A percentile compares a stretch with the other conserved stretches of the same genome.
These are phyloP conservation scores for Coemansia sp. DNA, from an alignment of 192 early-diverging fungal genomes.

Conservation along the genomic window DNA sequence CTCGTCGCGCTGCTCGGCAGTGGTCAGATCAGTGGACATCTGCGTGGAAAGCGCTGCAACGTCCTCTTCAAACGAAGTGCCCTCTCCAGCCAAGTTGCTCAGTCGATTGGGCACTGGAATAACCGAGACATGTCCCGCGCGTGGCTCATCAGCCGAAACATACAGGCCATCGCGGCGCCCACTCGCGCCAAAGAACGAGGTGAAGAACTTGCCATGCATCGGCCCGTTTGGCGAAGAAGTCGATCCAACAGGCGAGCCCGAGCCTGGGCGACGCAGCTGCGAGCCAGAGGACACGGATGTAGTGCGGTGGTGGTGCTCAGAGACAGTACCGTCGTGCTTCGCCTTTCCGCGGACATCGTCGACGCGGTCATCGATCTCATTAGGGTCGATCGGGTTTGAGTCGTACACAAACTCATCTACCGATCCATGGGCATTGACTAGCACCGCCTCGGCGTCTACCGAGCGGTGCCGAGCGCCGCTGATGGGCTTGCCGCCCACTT, in stretches of 20 bases:
- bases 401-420: conserved; percentile 24
- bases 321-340: not conserved
- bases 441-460: conserved; percentile 41
- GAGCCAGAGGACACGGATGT: conserved; percentile 24
- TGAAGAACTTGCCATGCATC: conserved; percentile 43
- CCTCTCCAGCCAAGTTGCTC: conserved; percentile 37
- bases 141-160: conserved; percentile 40
- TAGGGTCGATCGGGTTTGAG: conserved; percentile 31
- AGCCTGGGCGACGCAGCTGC: conserved; percentile 2
- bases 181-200: conserved; percentile 47
- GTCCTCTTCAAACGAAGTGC: conserved; percentile 46
- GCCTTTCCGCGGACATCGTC: conserved; percentile 35
- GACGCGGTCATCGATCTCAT: conserved; percentile 48
- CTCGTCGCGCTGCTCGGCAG: conserved; percentile 67
- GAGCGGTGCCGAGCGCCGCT: conserved; percentile 26
- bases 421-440: conserved; percentile 23
- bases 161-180: conserved; percentile 44
- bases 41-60: conserved; percentile 49
- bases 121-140: conserved; percentile 32
- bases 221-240: conserved; percentile 2
- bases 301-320: conserved; percentile 26
- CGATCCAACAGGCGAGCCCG: conserved; percentile 22
- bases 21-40: conserved; percentile 45
- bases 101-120: conserved; percentile 55
- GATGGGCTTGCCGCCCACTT: conserved; percentile 35